A percentile compares a stretch with the other conserved stretches of the same genome.
Evolutionary conservation across 768 basidiomycete species (phyloP).

Genomic region (Lentinula boryana): DNA sequence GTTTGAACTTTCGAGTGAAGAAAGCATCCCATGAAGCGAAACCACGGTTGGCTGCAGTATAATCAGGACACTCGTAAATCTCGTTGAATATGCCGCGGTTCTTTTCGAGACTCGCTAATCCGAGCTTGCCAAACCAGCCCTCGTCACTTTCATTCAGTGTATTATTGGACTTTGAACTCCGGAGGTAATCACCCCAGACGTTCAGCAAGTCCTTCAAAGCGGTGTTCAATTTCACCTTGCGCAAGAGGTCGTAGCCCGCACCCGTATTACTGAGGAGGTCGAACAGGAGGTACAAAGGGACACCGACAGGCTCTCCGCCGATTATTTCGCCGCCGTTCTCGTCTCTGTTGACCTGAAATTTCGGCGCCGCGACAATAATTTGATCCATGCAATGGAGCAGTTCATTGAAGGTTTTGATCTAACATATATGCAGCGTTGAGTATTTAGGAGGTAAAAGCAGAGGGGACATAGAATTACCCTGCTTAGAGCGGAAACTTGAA

Average conservation of each 20-base stretch:
- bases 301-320: conserved; percentile 1
- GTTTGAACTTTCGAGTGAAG: conserved; percentile 32
- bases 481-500: conserved; percentile 3
- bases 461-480: background rate
- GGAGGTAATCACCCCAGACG: background rate
- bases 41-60: conserved; percentile 27
- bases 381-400: background rate
- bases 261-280: conserved; percentile 1
- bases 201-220: background rate
- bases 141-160: background rate
- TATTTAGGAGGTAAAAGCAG: background rate
- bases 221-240: background rate
- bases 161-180: background rate
- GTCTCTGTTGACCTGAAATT: background rate
- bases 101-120: conserved; percentile 1
- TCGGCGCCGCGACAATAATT: background rate
- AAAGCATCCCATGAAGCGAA: conserved; percentile 35
- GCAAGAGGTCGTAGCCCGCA: background rate
- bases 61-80: conserved; percentile 15
- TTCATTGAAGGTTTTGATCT: background rate
- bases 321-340: background rate
- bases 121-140: conserved; percentile 1
- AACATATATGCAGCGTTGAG: background rate
- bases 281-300: conserved; percentile 4
- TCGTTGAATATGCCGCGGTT: conserved; percentile 14